These are phyloP conservation scores for Lyophyllum semitale DNA, from an alignment of 768 basidiomycete species.

Conservation along the genomic window DNA sequence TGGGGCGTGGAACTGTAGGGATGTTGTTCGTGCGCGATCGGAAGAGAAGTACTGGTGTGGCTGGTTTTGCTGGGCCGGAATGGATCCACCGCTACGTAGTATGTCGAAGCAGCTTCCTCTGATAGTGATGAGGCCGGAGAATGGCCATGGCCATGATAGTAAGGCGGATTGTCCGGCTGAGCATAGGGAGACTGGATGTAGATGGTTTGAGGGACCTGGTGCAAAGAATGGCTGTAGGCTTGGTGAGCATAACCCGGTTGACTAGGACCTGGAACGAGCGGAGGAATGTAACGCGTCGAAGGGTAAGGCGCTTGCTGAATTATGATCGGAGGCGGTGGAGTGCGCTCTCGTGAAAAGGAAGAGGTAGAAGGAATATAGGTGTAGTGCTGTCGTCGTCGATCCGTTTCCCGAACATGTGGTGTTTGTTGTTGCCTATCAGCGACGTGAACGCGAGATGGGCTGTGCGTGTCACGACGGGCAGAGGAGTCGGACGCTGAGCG, in stretches of 20 bases:
- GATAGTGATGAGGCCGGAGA: background rate
- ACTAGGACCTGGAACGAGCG: background rate
- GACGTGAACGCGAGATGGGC: background rate
- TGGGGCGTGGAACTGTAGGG: background rate
- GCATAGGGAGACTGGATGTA: no score
- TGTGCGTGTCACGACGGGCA: background rate
- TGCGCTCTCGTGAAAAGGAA: constrained; percentile 4
- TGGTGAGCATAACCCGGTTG: background rate
- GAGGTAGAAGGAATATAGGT: constrained; percentile 14
- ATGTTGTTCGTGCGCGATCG: background rate
- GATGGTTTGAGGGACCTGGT: no score
- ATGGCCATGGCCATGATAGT: background rate
- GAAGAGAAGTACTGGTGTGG: background rate
- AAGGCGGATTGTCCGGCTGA: background rate
- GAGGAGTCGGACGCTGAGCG: background rate
- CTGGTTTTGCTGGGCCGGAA: constrained; percentile 6
- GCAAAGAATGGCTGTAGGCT: no score
- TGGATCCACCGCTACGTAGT: constrained; percentile 16
- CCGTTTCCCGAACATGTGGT: background rate
- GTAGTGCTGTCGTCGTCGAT: background rate
- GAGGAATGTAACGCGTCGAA: background rate
- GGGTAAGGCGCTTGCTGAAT: background rate
- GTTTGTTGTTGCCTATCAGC: background rate
- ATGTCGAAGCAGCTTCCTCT: background rate
- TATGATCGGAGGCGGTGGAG: background rate